Conservation (phyloP, 441 rosid genomes). For the Erodium chrysanthum region DNA sequence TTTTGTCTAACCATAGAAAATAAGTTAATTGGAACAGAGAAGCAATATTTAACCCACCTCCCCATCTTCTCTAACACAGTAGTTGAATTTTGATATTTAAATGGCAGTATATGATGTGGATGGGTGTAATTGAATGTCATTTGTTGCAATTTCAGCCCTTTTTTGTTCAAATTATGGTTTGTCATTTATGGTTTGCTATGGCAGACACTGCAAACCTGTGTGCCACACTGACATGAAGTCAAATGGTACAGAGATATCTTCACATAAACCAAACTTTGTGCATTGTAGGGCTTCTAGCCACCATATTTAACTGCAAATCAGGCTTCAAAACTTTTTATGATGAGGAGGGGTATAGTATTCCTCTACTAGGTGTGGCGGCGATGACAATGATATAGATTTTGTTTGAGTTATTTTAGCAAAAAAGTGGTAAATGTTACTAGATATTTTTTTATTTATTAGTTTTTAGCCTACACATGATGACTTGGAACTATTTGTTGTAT, state of each 20-base stretch:
- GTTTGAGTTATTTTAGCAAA: no score
- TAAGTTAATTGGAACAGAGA: not conserved
- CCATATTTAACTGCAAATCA: not conserved
- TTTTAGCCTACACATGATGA: not conserved
- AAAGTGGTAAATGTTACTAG: no score
- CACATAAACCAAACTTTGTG: not conserved
- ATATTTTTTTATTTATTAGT: no score
- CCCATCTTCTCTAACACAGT: not conserved
- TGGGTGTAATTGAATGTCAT: not conserved
- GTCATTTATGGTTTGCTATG: not conserved
- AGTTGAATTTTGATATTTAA: constrained; percentile 1
- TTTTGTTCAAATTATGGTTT: not conserved
- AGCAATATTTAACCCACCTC: not conserved
- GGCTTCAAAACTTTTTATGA: not conserved
- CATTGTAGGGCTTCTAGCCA: not conserved
- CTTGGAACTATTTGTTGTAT: no score
- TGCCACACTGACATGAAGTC: not conserved
- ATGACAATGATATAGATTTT: not conserved
- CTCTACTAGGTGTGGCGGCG: not conserved
- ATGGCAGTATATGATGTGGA: not conserved
- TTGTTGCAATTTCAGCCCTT: not conserved
- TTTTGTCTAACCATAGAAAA: not conserved
- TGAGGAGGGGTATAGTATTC: not conserved
- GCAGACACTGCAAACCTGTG: not conserved
- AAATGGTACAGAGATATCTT: not conserved